Evolutionary conservation across 140 eudicot genomes (phyloP).

Genomic region (Erigeron philadelphicus): DNA sequence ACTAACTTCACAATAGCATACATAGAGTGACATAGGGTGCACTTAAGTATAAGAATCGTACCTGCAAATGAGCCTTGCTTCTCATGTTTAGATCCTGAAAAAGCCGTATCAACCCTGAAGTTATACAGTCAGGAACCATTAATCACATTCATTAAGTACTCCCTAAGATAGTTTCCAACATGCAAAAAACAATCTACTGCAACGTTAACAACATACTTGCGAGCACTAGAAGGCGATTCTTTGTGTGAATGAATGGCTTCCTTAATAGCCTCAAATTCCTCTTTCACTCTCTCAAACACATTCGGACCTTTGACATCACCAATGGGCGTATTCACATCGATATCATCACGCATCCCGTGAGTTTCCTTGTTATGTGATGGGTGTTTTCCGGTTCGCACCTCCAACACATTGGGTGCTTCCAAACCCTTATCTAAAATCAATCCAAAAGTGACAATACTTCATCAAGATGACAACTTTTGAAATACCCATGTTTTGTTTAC

Average conservation of each 20-base stretch:
- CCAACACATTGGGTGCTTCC: constrained; percentile 32
- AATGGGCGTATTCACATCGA: constrained; percentile 47
- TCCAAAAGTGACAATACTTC: background rate
- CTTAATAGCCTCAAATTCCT: constrained; percentile 73
- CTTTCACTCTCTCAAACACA: constrained; percentile 69
- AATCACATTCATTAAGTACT: background rate
- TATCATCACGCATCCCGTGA: constrained; percentile 53
- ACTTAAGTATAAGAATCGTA: constrained; percentile 18
- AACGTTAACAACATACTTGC: constrained; percentile 23
- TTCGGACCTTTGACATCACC: constrained; percentile 69
- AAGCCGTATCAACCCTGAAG: constrained; percentile 37
- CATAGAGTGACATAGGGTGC: background rate
- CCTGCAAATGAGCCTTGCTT: constrained; percentile 38
- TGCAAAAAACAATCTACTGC: background rate
- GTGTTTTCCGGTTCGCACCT: constrained; percentile 19
- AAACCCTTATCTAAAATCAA: constrained; percentile 31
- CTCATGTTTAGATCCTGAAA: constrained; percentile 28
- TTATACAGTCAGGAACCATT: background rate
- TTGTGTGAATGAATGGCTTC: constrained; percentile 50
- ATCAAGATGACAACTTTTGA: constrained; percentile 9
- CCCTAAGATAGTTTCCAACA: background rate
- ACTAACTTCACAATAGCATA: background rate
- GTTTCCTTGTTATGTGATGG: constrained; percentile 53
- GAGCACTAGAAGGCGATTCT: constrained; percentile 33
- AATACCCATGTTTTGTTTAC: constrained; percentile 15